Base-by-base conservation (phyloP, 148 eudicot species). In the Diospyros kaki region DNA sequence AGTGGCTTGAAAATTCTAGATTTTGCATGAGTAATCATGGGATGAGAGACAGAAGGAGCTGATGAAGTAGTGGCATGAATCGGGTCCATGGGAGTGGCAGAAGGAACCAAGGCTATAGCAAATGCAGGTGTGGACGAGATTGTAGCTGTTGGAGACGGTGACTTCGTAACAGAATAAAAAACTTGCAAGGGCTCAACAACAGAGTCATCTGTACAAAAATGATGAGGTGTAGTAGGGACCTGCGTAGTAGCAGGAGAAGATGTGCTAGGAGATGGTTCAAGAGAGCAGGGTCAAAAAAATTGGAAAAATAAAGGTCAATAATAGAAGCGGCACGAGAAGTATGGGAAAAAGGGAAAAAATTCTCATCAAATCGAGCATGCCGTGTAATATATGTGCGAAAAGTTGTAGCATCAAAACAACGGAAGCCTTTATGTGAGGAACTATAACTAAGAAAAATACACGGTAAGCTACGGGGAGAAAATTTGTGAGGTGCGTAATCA, bases 21-120 rank as follows among this genome's bases (percentile, higher is more conserved):
- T 70, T 70, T 52, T 0, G 60, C 58, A 6, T 61, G 73, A 12
- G 74, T 71, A 9, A 38, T 28, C 74, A 71, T 71, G 11, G 62
- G 63, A 40, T 71, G 63, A 54, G 74, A 53, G 15, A 8, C 14
- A 5, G 11, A 9, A 4, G 14, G 12, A 9, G 11, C 12, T 12
- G 11, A 4, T 5, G 58, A 14, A 6, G 58, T 14, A 55, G 11
- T 2, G 2, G 15, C 18, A 1, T 60, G 64, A 6, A 45, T 4
- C 1, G 61, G 63, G 1, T 63, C 11, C 2, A 64, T 2, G 2
- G 74, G 38, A 50, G 52, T 3, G 7, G 63, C 45, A 52, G 39
- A 12, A 39, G 2, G 39, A 0, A 4, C n/a, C 1, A 14, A 68
- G 48, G 10, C 14, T 6, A n/a, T n/a, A n/a, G n/a, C n/a, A n/a